Base-by-base conservation (phyloP, 23 red algal species). In the Gracilaria gracilis region DNA sequence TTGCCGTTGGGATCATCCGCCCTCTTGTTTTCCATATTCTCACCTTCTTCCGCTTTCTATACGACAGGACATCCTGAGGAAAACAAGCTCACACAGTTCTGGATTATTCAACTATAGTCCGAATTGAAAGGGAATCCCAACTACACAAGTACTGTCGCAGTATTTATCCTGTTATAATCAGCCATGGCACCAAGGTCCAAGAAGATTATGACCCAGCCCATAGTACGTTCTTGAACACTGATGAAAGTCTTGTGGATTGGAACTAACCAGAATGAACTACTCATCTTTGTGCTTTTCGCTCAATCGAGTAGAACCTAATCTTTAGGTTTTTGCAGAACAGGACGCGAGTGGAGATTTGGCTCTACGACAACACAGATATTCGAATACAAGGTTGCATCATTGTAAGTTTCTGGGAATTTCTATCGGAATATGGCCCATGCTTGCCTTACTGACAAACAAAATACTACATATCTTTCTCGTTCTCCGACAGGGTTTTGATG, bases 281-380 rank as follows among this genome's bases (percentile, higher is more conserved):
- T 64, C 24, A 32, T 32, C 33, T 37, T 69, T 13, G 7, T 20
- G 9, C 7, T 14, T 37, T 38, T 7, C 13, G 36, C 64, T 69
- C 44, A 35, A 71, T 12, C 46, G 9, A 6, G 4, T 38, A 92
- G 89, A 97, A 91, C 79, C 71, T 97, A 36, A 97, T 97, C 76
- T 97, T 97, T 59, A 72, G 83, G n/a, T 97, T 97, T 87, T 67
- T 97, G 40, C 95, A 97, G 66, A 97, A 89, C 19, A 37, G 84
- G 46, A 93, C 88, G 35, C 86, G 87, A 13, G 90, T 97, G n/a
- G 81, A 91, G 49, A 91, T 97, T 42, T 97, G 95, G 95, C 91
- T 97, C 12, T 97, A 93, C 58, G 89, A 93, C 17, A 88, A 86
- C 62, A 82, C 74, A 49, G 83, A 93, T 48, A 75, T 51, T 49